A percentile compares a stretch with the other conserved stretches of the same genome.
phyloP scores from a whole-genome alignment of 202 grass and related monocot species.

The Panicum hallii region DNA sequence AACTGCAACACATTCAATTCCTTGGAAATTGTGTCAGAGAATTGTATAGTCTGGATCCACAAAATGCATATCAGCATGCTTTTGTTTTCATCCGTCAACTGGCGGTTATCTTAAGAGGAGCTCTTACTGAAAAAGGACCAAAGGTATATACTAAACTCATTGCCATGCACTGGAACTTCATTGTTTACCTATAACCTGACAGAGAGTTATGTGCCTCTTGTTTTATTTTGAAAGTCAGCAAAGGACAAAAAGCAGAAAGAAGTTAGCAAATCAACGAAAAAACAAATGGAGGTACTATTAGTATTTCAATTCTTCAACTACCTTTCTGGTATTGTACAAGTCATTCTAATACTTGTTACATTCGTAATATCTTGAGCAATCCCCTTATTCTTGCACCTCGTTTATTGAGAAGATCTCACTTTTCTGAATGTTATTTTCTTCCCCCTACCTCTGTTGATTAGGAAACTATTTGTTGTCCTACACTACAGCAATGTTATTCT shows the following conservation, averaged over 20 bases:
- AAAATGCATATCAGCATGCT: conserved; percentile 83
- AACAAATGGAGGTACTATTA: conserved; percentile 70
- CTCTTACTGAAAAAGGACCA: conserved; percentile 81
- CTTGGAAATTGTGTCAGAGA: conserved; percentile 92
- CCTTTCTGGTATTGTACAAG: not conserved
- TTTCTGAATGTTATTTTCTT: not conserved
- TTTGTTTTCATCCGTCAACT: conserved; percentile 97
- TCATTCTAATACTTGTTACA: conserved; percentile 19
- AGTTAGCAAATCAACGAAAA: conserved; percentile 67
- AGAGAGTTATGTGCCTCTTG: conserved; percentile 34
- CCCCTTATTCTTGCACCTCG: not conserved
- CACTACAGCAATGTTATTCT: conserved; percentile 32
- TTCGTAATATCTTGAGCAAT: not conserved
- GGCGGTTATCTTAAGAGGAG: conserved; percentile 75
- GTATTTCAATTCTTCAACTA: not conserved
- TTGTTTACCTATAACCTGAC: conserved; percentile 49
- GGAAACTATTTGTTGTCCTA: conserved; percentile 16
- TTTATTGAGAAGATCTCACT: conserved; percentile 6
- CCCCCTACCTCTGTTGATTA: not conserved
- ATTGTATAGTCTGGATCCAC: conserved; percentile 78
- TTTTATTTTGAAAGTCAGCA: conserved; percentile 57
- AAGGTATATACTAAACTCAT: conserved; percentile 64
- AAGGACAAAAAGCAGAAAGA: conserved; percentile 86
- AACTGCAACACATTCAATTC: conserved; percentile 91
- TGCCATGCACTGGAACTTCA: conserved; percentile 26